phyloP scores from a whole-genome alignment of 2,329 filamentous ascomycete species.

The Decorospora gaudefroyi region DNA sequence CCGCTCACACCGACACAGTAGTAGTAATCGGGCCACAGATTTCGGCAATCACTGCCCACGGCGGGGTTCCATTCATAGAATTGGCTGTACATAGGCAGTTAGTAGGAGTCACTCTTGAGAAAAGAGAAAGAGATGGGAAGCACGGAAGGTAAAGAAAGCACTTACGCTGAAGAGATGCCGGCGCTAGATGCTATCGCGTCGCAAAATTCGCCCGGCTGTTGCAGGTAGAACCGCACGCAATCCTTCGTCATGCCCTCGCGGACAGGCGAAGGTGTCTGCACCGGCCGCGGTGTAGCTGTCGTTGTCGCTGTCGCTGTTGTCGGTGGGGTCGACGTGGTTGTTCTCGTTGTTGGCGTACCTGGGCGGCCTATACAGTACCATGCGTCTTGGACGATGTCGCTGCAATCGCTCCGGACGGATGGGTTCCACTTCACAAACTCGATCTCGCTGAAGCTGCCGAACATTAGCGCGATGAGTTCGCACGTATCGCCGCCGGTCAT shows the following conservation, averaged over 20 bases:
- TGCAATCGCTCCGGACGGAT: neutral
- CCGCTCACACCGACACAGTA: no score
- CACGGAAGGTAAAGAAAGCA: no score
- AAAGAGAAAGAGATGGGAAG: no score
- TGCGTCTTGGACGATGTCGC: neutral
- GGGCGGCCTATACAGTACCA: constrained; percentile 6
- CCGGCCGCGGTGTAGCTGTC: neutral
- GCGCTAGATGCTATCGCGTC: constrained; percentile 1
- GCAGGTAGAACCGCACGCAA: neutral
- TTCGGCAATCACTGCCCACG: no score
- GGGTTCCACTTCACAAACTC: constrained; percentile 4
- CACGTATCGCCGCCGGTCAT: constrained; percentile 1
- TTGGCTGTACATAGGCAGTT: no score
- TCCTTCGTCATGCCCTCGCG: neutral
- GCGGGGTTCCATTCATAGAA: no score
- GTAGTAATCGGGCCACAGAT: no score
- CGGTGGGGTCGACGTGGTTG: neutral
- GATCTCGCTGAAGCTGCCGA: constrained; percentile 1
- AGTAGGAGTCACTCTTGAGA: no score
- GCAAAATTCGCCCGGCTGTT: constrained; percentile 3
- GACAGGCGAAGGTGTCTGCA: constrained; percentile 3
- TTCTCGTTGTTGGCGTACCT: neutral
- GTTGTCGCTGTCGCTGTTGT: neutral
- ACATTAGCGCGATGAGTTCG: constrained; percentile 1
- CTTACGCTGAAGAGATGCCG: no score